Conservation (phyloP, 768 basidiomycete genomes). For the Cyclocybe cylindracea region DNA sequence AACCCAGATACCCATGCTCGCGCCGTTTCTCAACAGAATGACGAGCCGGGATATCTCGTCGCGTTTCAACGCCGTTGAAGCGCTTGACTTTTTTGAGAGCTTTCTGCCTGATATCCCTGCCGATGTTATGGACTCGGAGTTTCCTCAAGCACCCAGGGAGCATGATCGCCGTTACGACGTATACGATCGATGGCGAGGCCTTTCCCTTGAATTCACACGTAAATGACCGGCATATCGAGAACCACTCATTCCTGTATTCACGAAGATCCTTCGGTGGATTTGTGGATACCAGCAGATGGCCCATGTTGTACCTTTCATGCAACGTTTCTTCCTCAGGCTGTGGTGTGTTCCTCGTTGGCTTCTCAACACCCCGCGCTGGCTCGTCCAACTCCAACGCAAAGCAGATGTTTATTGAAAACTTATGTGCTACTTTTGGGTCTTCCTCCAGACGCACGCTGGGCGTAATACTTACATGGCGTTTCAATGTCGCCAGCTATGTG, state of each 20-base stretch:
- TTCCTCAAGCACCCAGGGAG: neutral
- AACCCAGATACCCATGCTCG: constrained; percentile 1
- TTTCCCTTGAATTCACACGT: neutral
- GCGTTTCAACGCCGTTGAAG: neutral
- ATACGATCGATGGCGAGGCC: constrained; percentile 5
- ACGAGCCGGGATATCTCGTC: neutral
- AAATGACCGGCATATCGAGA: constrained; percentile 2
- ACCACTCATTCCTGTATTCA: neutral
- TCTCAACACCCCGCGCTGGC: no score
- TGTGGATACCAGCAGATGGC: neutral
- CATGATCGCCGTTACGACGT: neutral
- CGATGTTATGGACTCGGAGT: neutral
- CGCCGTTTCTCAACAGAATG: constrained; percentile 1
- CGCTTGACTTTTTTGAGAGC: neutral
- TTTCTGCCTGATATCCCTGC: neutral
- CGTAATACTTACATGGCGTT: no score
- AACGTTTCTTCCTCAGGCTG: no score
- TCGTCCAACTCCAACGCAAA: no score
- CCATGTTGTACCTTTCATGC: neutral
- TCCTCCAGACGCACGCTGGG: no score
- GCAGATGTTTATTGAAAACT: no score
- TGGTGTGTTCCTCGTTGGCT: no score
- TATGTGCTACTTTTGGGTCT: no score
- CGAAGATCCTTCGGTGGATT: neutral
- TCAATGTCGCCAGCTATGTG: no score